phyloP scores from a whole-genome alignment of 371 early-diverging fungal species.

The Dentiscutata heterogama region DNA sequence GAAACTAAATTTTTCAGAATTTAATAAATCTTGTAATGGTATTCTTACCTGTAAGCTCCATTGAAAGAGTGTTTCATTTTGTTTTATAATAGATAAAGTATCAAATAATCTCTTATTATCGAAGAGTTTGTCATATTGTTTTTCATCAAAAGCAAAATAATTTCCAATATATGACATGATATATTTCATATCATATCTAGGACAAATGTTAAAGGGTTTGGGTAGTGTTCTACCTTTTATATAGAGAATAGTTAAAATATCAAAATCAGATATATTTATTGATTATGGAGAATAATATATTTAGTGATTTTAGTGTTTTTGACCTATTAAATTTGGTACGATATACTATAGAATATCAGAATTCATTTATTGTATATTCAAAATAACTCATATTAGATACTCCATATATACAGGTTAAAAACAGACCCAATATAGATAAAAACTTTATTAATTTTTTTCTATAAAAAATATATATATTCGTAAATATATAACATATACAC shows the following conservation, averaged over 20 bases:
- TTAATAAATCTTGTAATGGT: conserved; percentile 39
- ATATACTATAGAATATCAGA: too few species aligned
- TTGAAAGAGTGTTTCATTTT: conserved; percentile 3
- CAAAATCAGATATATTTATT: not conserved
- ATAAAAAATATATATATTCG: too few species aligned
- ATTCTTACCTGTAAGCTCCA: conserved; percentile 27
- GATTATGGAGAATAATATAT: too few species aligned
- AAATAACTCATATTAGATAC: too few species aligned
- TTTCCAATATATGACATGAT: not conserved
- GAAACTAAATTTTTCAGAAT: conserved; percentile 31
- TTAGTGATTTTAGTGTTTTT: too few species aligned
- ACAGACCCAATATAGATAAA: too few species aligned
- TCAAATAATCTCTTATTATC: not conserved
- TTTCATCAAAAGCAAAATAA: not conserved
- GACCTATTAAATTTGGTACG: too few species aligned
- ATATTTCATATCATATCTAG: conserved; percentile 34
- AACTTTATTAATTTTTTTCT: too few species aligned
- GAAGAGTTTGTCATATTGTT: not conserved
- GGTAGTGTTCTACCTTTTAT: conserved; percentile 7
- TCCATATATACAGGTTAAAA: too few species aligned
- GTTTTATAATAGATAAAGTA: conserved; percentile 26
- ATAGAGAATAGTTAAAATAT: not conserved
- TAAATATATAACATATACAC: not conserved
- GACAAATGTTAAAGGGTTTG: conserved; percentile 1
- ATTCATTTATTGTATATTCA: too few species aligned